These are phyloP conservation scores for Neolentinus lepideus DNA, from an alignment of 1,284 basidiomycete species.

Conservation along the genomic window DNA sequence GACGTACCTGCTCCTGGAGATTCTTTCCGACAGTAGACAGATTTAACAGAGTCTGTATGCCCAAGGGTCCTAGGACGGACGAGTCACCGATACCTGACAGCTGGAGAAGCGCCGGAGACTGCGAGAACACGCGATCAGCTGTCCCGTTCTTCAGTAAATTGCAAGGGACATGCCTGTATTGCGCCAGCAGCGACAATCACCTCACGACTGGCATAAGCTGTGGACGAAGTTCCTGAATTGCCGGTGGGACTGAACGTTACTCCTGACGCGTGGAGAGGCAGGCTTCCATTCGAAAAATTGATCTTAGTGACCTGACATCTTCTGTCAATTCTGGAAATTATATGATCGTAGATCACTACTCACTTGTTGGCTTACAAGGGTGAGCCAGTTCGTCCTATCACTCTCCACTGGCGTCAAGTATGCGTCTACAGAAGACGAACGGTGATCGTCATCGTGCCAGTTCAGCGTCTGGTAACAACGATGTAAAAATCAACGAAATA, in stretches of 20 bases:
- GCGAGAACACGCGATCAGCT: conserved; percentile 30
- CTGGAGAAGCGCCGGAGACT: conserved; percentile 7
- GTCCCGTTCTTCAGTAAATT: conserved; percentile 23
- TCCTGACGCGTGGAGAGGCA: conserved; percentile 9
- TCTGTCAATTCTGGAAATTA: conserved; percentile 14
- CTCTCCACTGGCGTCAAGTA: conserved; percentile 33
- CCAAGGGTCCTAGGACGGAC: conserved; percentile 17
- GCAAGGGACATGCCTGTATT: conserved; percentile 6
- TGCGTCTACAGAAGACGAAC: conserved; percentile 32
- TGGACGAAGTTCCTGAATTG: conserved; percentile 6
- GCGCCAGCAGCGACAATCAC: conserved; percentile 26
- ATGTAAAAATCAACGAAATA: not conserved
- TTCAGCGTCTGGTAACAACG: conserved; percentile 20
- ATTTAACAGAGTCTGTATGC: conserved; percentile 22
- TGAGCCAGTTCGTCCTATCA: conserved; percentile 24
- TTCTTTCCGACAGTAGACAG: conserved; percentile 37
- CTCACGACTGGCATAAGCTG: conserved; percentile 16
- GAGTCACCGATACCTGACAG: conserved; percentile 34
- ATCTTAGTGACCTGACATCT: conserved; percentile 18
- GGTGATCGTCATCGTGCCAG: conserved; percentile 24
- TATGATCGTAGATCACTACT: not conserved
- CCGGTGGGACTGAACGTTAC: conserved; percentile 12
- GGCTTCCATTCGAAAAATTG: conserved; percentile 8
- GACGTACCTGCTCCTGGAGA: conserved; percentile 33
- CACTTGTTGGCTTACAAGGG: conserved; percentile 26